Evolutionary conservation across 257 asterid species (phyloP).

Genomic region (Scutellaria barbata): DNA sequence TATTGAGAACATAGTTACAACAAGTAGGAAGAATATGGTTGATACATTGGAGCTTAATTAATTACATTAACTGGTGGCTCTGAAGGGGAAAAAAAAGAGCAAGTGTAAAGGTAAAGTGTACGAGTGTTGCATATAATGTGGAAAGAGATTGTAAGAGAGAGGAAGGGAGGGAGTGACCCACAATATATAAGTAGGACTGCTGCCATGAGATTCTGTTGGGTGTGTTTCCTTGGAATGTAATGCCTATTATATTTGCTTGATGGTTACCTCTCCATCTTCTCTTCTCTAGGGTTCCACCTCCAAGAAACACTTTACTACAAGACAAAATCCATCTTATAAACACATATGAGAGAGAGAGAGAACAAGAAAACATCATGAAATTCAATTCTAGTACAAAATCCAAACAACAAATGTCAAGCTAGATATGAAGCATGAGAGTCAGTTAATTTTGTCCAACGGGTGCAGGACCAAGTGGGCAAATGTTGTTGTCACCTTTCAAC

Average conservation of each 20-base stretch:
- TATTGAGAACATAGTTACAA: no score
- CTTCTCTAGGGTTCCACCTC: conserved; percentile 33
- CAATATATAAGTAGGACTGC: conserved; percentile 50
- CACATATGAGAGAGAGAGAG: neutral
- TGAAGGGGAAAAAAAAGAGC: no score
- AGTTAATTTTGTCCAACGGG: conserved; percentile 41
- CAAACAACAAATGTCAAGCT: conserved; percentile 37
- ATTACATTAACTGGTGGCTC: no score
- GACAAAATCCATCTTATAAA: conserved; percentile 35
- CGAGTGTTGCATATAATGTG: neutral
- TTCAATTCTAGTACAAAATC: conserved; percentile 21
- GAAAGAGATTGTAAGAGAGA: conserved; percentile 21
- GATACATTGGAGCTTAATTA: no score
- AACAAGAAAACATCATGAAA: conserved; percentile 21
- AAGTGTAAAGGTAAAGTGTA: no score
- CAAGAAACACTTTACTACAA: conserved; percentile 31
- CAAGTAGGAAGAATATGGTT: no score
- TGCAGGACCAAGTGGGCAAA: conserved; percentile 23
- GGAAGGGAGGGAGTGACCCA: conserved; percentile 41
- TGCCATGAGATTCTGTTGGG: conserved; percentile 62
- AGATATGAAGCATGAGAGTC: conserved; percentile 35
- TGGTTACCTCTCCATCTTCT: conserved; percentile 19
- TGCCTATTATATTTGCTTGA: conserved; percentile 32
- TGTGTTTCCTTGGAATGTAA: conserved; percentile 54
- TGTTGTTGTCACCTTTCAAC: conserved; percentile 21